Evolutionary conservation across 2,329 filamentous ascomycete genomes (phyloP).

Genomic region (Colletotrichum gigasporum): DNA sequence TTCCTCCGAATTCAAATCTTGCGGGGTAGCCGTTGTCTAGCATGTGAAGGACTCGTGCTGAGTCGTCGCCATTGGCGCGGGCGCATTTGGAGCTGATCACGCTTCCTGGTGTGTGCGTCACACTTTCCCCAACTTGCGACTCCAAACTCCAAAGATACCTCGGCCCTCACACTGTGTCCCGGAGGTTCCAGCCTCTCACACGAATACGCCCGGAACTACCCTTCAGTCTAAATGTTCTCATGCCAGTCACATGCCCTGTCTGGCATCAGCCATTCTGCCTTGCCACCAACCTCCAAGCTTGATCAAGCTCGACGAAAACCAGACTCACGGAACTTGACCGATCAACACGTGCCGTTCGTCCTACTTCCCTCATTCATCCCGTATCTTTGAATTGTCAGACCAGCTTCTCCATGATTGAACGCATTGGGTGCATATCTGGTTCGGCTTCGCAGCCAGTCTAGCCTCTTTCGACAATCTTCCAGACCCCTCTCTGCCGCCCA

Average conservation of each 20-base stretch:
- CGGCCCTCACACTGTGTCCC: slow-evolving; percentile 12
- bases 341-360: neutral
- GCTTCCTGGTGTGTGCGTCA: slow-evolving; percentile 22
- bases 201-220: slow-evolving; percentile 5
- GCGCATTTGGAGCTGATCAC: slow-evolving; percentile 10
- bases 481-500: neutral
- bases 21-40: slow-evolving; percentile 19
- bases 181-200: slow-evolving; percentile 5
- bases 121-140: slow-evolving; percentile 9
- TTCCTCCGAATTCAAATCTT: slow-evolving; percentile 2
- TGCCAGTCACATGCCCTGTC: slow-evolving; percentile 17
- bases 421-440: slow-evolving; percentile 28
- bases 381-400: neutral
- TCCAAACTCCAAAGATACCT: slow-evolving; percentile 11
- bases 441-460: slow-evolving; percentile 31
- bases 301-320: neutral
- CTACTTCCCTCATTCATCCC: neutral
- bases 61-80: slow-evolving; percentile 21
- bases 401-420: slow-evolving; percentile 1
- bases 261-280: neutral
- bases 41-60: slow-evolving; percentile 28
- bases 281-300: neutral
- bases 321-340: slow-evolving; percentile 23
- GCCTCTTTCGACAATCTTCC: slow-evolving; percentile 22
- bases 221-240: slow-evolving; percentile 3